Evolutionary conservation across 345 rosid species (phyloP).

Genomic region (Arabis alpina): DNA sequence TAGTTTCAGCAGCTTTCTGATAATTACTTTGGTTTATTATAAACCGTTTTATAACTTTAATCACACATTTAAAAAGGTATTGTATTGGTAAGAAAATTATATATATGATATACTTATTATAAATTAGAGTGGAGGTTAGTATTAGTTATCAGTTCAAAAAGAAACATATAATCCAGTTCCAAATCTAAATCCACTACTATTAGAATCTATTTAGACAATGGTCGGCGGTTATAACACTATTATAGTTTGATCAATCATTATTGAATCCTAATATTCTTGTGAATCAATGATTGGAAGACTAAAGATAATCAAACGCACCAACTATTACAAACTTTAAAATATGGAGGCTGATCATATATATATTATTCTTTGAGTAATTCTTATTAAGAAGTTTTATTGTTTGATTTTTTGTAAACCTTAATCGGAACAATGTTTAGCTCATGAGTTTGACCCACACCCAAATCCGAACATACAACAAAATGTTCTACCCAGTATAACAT

Average conservation of each 20-base stretch:
- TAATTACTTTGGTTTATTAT: neutral
- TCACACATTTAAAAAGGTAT: neutral
- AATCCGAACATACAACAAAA: neutral
- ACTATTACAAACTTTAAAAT: neutral
- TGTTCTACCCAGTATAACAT: neutral
- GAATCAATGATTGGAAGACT: constrained; percentile 26
- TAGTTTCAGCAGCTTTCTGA: neutral
- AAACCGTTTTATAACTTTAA: neutral
- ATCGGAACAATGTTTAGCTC: neutral
- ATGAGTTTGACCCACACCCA: neutral
- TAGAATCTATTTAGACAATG: constrained; percentile 35
- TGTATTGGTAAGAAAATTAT: neutral
- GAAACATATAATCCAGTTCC: constrained; percentile 8
- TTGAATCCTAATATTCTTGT: constrained; percentile 16
- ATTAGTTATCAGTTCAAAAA: neutral
- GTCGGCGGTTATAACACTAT: constrained; percentile 35
- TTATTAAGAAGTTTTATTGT: too few relatives aligned
- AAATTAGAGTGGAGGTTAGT: too few relatives aligned
- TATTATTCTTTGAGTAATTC: too few relatives aligned
- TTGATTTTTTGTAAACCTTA: neutral
- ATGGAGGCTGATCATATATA: neutral
- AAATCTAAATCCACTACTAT: constrained; percentile 23
- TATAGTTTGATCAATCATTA: constrained; percentile 16
- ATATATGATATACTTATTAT: too few relatives aligned
- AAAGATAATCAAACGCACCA: constrained; percentile 30